phyloP scores from a whole-genome alignment of 768 basidiomycete genomes.

The Naematelia encephala region DNA sequence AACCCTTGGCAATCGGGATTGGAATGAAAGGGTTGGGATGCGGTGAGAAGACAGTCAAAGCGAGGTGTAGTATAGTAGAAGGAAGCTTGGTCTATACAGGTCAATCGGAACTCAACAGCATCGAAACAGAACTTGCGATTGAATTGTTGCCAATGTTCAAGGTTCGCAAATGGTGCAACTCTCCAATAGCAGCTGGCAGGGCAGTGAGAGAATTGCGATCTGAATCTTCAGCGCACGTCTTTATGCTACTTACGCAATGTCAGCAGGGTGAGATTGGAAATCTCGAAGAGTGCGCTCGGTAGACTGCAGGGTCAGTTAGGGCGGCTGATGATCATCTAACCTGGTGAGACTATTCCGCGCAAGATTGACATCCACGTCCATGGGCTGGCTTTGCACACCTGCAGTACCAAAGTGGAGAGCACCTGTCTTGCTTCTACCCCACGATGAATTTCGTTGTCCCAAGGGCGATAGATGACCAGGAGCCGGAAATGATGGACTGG shows the following conservation, averaged over 20 bases:
- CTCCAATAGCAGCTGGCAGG: constrained; percentile 45
- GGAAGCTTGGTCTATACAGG: constrained; percentile 34
- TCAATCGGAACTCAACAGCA: not conserved
- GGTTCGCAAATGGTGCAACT: constrained; percentile 38
- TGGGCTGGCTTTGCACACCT: not conserved
- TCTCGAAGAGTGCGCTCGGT: constrained; percentile 45
- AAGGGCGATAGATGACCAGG: constrained; percentile 16
- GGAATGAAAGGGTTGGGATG: constrained; percentile 28
- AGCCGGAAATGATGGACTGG: not conserved
- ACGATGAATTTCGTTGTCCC: constrained; percentile 9
- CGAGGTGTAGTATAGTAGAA: constrained; percentile 41
- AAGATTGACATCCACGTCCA: not conserved
- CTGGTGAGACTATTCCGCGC: not conserved
- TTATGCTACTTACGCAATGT: constrained; percentile 32
- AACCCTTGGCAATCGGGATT: constrained; percentile 8
- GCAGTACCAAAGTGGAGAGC: constrained; percentile 2
- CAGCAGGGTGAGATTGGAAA: constrained; percentile 40
- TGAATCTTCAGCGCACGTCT: constrained; percentile 9
- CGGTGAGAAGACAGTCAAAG: constrained; percentile 25
- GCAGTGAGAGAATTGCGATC: constrained; percentile 37
- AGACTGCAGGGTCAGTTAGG: constrained; percentile 22
- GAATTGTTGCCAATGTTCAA: constrained; percentile 46
- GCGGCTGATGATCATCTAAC: not conserved
- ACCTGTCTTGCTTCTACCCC: constrained; percentile 25
- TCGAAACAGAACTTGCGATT: constrained; percentile 23